Evolutionary conservation across 1,139 yeast species (phyloP), one percentile per base, ranked within the genome.

Genomic region (Diutina ranongensis): DNA sequence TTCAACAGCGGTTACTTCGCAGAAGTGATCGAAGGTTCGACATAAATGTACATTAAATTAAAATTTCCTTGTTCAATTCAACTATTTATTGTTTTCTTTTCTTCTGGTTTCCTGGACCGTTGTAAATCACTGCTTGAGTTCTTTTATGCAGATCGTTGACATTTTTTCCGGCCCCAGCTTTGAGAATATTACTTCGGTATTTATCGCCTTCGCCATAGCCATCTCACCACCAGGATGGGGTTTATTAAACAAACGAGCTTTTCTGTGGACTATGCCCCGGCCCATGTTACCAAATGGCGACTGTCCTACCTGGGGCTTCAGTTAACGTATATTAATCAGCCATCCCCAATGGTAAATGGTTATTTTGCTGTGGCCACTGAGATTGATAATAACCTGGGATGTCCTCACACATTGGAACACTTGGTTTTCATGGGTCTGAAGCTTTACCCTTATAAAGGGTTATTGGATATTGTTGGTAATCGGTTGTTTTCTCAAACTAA

Each of bases 351-450:
- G 31, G 97, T 94, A 4, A 80, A 82, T 57, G 98, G 98, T 12
- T 84, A 83, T 59, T 88, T 94, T 61, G 94, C 96, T 0, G 95
- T 92, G 5, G 97, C 95, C 13, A 88, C 97, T 0, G 97, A 92
- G 59, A 85, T 87, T 47, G 68, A 72, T 27, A 78, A 86, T 58
- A 94, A 89, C 60, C 77, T 92, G 18, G 99, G 99, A 4, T 78
- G 84, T 48, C 98, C 99, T 2, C 99, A 94, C 58, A 92, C 99
- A 1, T 66, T 94, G 47, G 98, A 94, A 62, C 99, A 94, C 64
- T 69, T 94, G 58, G 74, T 92, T 38, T 94, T 94, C 59, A 85
- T 89, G 95, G 99, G 99, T 0, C 85, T 96, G 2, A 71, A 82
- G 50, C 78, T 80, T 49, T 87, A 80, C 54, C 98, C 98, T 0